Conservation (phyloP, 768 basidiomycete genomes). For the Solioccasus polychromus region DNA sequence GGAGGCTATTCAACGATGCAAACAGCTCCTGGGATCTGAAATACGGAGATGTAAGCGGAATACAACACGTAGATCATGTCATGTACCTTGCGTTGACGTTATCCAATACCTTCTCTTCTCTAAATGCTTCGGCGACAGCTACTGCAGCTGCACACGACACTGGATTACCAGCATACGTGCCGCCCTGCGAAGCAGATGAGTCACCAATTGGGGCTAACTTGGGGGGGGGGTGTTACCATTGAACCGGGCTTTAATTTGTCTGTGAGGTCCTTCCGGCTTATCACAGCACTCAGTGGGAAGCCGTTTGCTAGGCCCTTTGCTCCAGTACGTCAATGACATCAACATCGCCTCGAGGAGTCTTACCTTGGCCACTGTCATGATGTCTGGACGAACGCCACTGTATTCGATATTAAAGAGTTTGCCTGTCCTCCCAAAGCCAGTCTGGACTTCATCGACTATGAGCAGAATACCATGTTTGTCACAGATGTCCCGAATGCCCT, state of each 20-base stretch:
- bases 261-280: conserved; percentile 77
- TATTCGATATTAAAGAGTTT: conserved; percentile 79
- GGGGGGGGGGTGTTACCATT: conserved; percentile 65
- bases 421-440: conserved; percentile 87
- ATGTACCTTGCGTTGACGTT: conserved; percentile 73
- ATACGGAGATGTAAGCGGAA: conserved; percentile 2
- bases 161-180: conserved; percentile 90
- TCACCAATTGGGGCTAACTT: too few species aligned
- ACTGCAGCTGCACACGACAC: conserved; percentile 90
- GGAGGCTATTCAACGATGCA: conserved; percentile 52
- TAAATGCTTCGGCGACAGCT: conserved; percentile 75
- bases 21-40: conserved; percentile 73
- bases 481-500: conserved; percentile 79
- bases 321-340: conserved; percentile 5
- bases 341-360: conserved; percentile 2
- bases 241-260: conserved; percentile 77
- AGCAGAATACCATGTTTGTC: conserved; percentile 83
- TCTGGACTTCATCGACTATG: conserved; percentile 85
- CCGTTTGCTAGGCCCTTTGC: conserved; percentile 80
- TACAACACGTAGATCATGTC: neutral
- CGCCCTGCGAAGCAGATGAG: conserved; percentile 48
- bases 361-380: conserved; percentile 87
- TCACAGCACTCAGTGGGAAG: conserved; percentile 87
- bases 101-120: conserved; percentile 74
- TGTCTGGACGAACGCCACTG: conserved; percentile 83